Evolutionary conservation across 495 filamentous ascomycete genomes (phyloP), one percentile per base, ranked within the genome.

Genomic region (Podospora bellae-mahoneyi): DNA sequence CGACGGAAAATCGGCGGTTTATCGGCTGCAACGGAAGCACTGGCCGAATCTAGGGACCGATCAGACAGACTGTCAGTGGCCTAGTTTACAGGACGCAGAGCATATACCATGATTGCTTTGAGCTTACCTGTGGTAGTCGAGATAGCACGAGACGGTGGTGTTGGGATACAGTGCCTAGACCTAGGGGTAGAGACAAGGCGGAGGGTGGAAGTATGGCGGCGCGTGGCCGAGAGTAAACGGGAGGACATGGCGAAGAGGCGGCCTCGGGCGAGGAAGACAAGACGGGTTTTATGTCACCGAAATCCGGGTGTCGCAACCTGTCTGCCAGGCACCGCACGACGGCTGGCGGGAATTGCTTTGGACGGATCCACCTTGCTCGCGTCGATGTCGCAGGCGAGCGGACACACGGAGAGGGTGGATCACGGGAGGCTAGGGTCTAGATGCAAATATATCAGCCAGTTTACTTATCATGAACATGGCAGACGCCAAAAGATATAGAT

Each of bases 1-100:
- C 77, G 71, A 65, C 74, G 71, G 26, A 78, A 54, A 56, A 74
- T 65, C 18, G 76, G 73, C 28, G 55, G 64, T 26, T 54, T 53
- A 23, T 55, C 19, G n/a, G 23, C 39, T 4, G 13, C 44, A 13
- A 53, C 19, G 23, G 62, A 62, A 28, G 62, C 18, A 30, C 28
- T n/a, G 34, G 30, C 23, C 15, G 64, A 62, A 18, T 32, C 58
- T 58, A 23, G 16, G 55, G 61, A 20, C 19, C 28, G 28, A 19
- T 26, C 19, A 7, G 20, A 55, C 10, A 27, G 7, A 26, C 60
- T 60, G 28, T 66, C 63, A 48, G 27, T 27, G 16, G 10, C 63
- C 9, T 64, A 13, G 26, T 27, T 67, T 34, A 5, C 15, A 39
- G 39, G 19, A 23, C 2, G n/a, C 2, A 18, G 62, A 5, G n/a